Percentiles rank a stretch among this genome's conserved stretches.
Evolutionary conservation across 768 basidiomycete genomes (phyloP).

Genomic region (Leccinum subgranulosum): DNA sequence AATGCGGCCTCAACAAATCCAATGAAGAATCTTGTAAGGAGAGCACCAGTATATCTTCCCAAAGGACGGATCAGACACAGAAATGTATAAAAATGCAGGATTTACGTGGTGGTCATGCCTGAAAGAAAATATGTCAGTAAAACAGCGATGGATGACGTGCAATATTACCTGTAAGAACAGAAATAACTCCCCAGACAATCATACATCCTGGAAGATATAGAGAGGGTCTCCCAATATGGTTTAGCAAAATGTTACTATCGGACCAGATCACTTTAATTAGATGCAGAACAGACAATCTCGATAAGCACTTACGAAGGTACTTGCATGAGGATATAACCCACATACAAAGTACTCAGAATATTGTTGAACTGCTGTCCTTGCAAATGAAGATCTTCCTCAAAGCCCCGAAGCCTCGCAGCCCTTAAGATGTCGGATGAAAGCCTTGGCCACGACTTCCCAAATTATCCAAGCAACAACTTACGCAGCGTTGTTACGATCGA

Average conservation of each 20-base stretch:
- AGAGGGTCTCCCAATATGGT: constrained; percentile 65
- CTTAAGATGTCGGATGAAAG: constrained; percentile 32
- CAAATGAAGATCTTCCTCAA: constrained; percentile 64
- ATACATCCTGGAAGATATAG: constrained; percentile 65
- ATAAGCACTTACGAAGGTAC: constrained; percentile 58
- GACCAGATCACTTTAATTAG: background rate
- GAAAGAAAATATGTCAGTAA: background rate
- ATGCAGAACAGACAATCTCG: background rate
- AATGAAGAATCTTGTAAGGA: constrained; percentile 70
- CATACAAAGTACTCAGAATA: constrained; percentile 62
- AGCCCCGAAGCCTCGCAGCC: constrained; percentile 69
- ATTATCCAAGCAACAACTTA: constrained; percentile 28
- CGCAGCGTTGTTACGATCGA: constrained; percentile 73
- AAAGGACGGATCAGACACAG: constrained; percentile 1
- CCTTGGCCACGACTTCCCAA: background rate
- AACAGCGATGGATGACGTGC: background rate
- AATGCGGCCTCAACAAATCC: constrained; percentile 75
- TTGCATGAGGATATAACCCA: constrained; percentile 78
- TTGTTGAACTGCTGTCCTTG: constrained; percentile 63
- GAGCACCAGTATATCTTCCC: constrained; percentile 57
- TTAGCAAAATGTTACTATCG: constrained; percentile 66
- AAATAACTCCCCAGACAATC: constrained; percentile 67
- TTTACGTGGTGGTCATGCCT: constrained; percentile 43
- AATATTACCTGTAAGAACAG: constrained; percentile 47
- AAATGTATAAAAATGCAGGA: background rate